These are phyloP conservation scores for Discostella stelligeroides DNA, from an alignment of 108 stramenopile species.

Conservation along the genomic window DNA sequence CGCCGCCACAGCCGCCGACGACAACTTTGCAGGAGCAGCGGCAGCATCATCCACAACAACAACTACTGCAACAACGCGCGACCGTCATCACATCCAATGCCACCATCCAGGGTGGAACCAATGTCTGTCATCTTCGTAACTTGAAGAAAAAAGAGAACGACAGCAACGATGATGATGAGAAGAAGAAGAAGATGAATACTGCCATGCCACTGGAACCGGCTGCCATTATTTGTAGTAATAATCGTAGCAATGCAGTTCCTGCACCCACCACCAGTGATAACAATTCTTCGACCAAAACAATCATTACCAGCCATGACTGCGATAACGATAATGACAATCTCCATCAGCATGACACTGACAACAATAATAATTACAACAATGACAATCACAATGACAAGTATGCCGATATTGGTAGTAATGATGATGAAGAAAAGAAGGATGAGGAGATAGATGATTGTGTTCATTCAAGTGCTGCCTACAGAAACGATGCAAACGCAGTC, in stretches of 20 bases:
- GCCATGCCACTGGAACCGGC: neutral
- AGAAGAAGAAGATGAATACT: neutral
- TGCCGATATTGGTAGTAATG: neutral
- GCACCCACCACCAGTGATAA: too few species aligned
- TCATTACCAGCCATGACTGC: too few species aligned
- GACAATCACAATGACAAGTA: neutral
- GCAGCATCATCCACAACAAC: neutral
- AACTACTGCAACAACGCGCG: neutral
- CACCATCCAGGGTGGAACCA: neutral
- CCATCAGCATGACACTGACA: neutral
- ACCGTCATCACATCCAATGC: slow-evolving; percentile 1
- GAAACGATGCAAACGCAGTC: too few species aligned
- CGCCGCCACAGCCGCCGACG: neutral
- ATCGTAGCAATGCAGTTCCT: neutral
- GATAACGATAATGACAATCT: neutral
- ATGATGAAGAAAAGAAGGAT: neutral
- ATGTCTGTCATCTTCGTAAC: too few species aligned
- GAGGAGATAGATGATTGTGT: too few species aligned
- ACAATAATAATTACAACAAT: neutral
- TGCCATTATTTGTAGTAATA: neutral
- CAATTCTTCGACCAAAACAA: too few species aligned
- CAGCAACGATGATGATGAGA: neutral
- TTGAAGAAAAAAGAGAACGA: too few species aligned
- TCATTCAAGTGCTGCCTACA: too few species aligned
- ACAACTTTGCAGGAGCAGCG: neutral